A percentile compares a stretch with the other conserved stretches of the same genome.
phyloP scores from a whole-genome alignment of 768 basidiomycete genomes.

The Lepiota venenata region DNA sequence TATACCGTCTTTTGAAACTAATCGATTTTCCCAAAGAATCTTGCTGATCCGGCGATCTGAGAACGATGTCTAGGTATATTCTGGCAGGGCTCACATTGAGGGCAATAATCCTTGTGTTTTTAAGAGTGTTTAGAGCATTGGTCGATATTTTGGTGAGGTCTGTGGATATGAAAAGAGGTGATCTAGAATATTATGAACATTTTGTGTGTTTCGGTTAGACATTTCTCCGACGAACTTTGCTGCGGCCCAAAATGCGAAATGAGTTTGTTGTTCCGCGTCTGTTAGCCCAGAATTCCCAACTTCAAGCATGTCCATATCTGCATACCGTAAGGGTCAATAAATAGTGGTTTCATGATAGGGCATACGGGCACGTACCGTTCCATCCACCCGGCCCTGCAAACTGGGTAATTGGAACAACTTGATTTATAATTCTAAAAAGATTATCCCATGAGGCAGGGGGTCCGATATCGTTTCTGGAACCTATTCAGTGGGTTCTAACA shows the following conservation, averaged over 20 bases:
- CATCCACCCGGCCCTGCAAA: conserved; percentile 44
- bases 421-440: conserved; percentile 47
- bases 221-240: conserved; percentile 30
- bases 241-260: conserved; percentile 54
- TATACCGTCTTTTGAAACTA: conserved; percentile 42
- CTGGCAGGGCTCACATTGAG: conserved; percentile 31
- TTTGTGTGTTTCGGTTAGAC: not conserved
- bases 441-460: conserved; percentile 46
- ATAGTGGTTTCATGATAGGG: no score
- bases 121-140: conserved; percentile 33
- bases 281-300: conserved; percentile 47
- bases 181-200: conserved; percentile 18
- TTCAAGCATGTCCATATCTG: conserved; percentile 52
- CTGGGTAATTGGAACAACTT: conserved; percentile 46
- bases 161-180: conserved; percentile 43
- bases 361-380: conserved; percentile 28
- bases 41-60: conserved; percentile 29
- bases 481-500: not conserved
- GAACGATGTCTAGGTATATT: not conserved
- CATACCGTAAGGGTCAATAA: not conserved
- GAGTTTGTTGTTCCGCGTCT: conserved; percentile 37
- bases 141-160: conserved; percentile 32
- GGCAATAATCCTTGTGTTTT: conserved; percentile 39
- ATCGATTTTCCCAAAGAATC: conserved; percentile 43
- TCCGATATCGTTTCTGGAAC: conserved; percentile 41